Conservation (phyloP, 164 flowering plant species). For the Liriodendron chinense region DNA sequence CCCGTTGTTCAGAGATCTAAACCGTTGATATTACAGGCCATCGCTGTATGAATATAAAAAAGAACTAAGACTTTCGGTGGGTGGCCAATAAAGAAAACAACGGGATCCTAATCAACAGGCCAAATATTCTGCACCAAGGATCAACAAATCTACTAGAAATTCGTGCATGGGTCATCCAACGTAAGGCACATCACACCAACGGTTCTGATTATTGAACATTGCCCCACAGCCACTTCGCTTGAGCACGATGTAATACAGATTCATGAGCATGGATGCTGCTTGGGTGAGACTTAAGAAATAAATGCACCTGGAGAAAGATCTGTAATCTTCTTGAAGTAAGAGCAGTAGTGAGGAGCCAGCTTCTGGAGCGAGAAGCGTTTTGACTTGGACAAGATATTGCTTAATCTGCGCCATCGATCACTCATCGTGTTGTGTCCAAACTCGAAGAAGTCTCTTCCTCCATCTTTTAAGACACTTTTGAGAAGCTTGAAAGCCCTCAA, state of each 20-base stretch:
- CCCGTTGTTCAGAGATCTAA: too few species aligned
- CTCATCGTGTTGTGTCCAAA: slow-evolving; percentile 1
- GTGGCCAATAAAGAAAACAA: too few species aligned
- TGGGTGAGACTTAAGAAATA: neutral
- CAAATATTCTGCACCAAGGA: too few species aligned
- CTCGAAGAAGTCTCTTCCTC: slow-evolving; percentile 1
- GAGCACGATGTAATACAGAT: neutral
- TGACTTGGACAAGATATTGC: neutral
- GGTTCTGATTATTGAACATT: neutral
- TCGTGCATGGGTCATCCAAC: too few species aligned
- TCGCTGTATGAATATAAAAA: too few species aligned
- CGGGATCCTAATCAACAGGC: too few species aligned
- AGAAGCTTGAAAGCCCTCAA: slow-evolving; percentile 3
- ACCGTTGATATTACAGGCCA: too few species aligned
- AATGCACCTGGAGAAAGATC: slow-evolving; percentile 5
- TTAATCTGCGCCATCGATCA: neutral
- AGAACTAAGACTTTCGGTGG: too few species aligned
- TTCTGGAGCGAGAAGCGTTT: slow-evolving; percentile 6
- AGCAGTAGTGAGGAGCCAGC: neutral
- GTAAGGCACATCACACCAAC: too few species aligned
- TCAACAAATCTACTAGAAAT: too few species aligned
- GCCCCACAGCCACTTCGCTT: neutral
- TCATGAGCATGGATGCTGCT: neutral
- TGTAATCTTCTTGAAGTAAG: neutral
- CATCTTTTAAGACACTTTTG: neutral